These are phyloP conservation scores for Neolentinus lepideus DNA, from an alignment of 1,284 basidiomycete genomes.

Conservation along the genomic window DNA sequence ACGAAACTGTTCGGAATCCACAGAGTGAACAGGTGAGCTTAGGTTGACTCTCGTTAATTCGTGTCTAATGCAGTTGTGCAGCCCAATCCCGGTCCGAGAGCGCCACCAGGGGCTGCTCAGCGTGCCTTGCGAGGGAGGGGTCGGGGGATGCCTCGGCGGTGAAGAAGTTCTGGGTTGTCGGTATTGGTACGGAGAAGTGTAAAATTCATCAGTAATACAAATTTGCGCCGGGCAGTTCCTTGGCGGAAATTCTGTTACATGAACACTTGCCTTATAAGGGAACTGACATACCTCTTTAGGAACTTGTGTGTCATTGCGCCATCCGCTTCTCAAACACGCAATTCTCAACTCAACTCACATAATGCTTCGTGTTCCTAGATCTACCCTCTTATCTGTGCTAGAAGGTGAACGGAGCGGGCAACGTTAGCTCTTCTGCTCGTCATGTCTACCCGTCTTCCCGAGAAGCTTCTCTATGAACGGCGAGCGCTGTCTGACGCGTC, in stretches of 20 bases:
- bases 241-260: too few relatives aligned
- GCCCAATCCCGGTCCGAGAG: slow-evolving; percentile 74
- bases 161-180: slow-evolving; percentile 11
- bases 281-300: not conserved
- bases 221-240: too few relatives aligned
- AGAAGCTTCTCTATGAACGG: not conserved
- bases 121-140: slow-evolving; percentile 76
- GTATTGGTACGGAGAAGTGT: not conserved
- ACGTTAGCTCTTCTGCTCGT: not conserved
- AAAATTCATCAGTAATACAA: not conserved
- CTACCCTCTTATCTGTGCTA: not conserved
- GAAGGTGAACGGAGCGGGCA: not conserved
- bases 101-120: slow-evolving; percentile 79
- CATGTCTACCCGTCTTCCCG: not conserved
- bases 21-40: slow-evolving; percentile 78
- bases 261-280: not conserved
- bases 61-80: slow-evolving; percentile 7
- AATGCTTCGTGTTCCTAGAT: not conserved
- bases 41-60: slow-evolving; percentile 11
- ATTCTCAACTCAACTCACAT: slow-evolving; percentile 17
- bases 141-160: slow-evolving; percentile 68
- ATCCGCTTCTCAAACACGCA: slow-evolving; percentile 17
- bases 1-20: slow-evolving; percentile 92
- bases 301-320: slow-evolving; percentile 16
- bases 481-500: not conserved